Percentiles rank a stretch among this genome's conserved stretches.
phyloP scores from a whole-genome alignment of 129 eudicot genomes.

The Solidago caesia region DNA sequence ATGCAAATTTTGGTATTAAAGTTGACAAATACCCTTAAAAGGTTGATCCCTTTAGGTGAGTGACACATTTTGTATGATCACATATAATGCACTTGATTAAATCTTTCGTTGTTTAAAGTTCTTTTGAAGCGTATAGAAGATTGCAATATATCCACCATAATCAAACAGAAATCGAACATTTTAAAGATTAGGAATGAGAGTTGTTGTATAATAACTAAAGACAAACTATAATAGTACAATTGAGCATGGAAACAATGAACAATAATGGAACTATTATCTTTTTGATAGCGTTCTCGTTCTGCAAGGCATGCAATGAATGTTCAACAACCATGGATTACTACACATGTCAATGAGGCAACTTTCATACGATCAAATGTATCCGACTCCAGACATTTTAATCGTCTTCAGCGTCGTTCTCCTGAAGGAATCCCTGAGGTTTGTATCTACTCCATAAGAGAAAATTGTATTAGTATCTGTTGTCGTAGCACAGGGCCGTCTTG shows the following conservation, averaged over 20 bases:
- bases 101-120: too few relatives aligned
- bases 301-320: conserved; percentile 27
- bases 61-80: too few relatives aligned
- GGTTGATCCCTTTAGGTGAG: too few relatives aligned
- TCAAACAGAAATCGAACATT: too few relatives aligned
- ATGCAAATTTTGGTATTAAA: too few relatives aligned
- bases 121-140: too few relatives aligned
- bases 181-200: too few relatives aligned
- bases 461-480: not conserved
- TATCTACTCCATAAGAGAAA: not conserved
- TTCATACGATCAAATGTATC: conserved; percentile 30
- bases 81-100: too few relatives aligned
- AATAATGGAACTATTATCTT: not conserved
- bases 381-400: conserved; percentile 35
- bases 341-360: not conserved
- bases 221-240: not conserved
- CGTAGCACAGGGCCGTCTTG: too few relatives aligned
- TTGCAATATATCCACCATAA: too few relatives aligned
- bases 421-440: conserved; percentile 45
- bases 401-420: conserved; percentile 29
- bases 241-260: not conserved
- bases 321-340: conserved; percentile 22
- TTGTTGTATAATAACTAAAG: too few relatives aligned
- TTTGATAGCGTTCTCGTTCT: conserved; percentile 32
- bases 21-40: too few relatives aligned